Evolutionary conservation across 345 rosid genomes (phyloP).

Genomic region (Lumnitzera racemosa): DNA sequence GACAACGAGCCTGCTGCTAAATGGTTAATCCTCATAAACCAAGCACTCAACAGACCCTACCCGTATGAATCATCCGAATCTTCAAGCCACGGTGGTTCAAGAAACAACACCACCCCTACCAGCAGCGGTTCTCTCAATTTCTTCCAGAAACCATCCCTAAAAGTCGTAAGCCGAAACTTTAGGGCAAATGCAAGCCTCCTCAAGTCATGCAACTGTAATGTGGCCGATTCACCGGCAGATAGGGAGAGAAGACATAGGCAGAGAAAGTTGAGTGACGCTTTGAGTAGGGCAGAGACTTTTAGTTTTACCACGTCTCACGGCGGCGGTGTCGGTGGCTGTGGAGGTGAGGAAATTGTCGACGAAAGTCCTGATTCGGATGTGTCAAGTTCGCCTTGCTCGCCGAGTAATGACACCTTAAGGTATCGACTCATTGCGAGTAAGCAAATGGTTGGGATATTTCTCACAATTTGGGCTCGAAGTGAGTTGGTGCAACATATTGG

Average conservation of each 20-base stretch:
- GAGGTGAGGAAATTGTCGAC: background rate
- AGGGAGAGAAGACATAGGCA: conserved; percentile 28
- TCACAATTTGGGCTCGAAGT: conserved; percentile 75
- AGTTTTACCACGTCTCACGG: no score
- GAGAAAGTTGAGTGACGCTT: conserved; percentile 35
- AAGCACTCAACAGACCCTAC: conserved; percentile 61
- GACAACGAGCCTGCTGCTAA: conserved; percentile 96
- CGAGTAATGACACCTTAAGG: conserved; percentile 22
- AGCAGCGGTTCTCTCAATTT: conserved; percentile 28
- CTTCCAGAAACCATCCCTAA: conserved; percentile 73
- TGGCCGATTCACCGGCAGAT: conserved; percentile 15
- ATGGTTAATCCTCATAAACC: conserved; percentile 83
- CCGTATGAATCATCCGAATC: conserved; percentile 26
- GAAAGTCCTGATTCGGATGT: conserved; percentile 14
- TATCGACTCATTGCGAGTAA: conserved; percentile 72
- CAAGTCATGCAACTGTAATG: conserved; percentile 72
- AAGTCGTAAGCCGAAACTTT: conserved; percentile 58
- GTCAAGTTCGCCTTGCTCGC: conserved; percentile 13
- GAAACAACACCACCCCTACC: conserved; percentile 11
- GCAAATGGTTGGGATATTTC: conserved; percentile 97
- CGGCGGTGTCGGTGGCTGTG: no score
- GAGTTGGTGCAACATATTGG: conserved; percentile 82
- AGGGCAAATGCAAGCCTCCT: conserved; percentile 58
- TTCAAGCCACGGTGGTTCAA: conserved; percentile 20
- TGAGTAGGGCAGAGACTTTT: conserved; percentile 20